A percentile compares a stretch with the other conserved stretches of the same genome.
phyloP scores from a whole-genome alignment of 2,329 filamentous ascomycete genomes.

The Microdochium trichocladiopsis region DNA sequence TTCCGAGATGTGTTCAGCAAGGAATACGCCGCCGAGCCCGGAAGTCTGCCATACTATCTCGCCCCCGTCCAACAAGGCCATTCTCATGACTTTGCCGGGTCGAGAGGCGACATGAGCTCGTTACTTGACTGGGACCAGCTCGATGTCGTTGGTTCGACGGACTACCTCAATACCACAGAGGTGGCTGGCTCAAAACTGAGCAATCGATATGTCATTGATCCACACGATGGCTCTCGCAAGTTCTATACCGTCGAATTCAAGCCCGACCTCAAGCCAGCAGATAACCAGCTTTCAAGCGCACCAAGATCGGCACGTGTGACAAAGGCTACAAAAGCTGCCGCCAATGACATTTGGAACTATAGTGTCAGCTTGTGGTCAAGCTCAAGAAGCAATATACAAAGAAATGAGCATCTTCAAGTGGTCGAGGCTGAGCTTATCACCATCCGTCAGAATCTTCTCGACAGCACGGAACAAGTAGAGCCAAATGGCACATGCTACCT shows the following conservation, averaged over 20 bases:
- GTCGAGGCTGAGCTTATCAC: constrained; percentile 67
- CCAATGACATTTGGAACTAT: constrained; percentile 70
- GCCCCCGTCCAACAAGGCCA: constrained; percentile 44
- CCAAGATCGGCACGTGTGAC: constrained; percentile 37
- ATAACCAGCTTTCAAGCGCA: constrained; percentile 54
- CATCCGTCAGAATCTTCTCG: constrained; percentile 77
- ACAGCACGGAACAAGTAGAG: constrained; percentile 52
- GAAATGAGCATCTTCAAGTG: constrained; percentile 71
- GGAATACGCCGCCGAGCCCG: constrained; percentile 55
- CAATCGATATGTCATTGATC: constrained; percentile 49
- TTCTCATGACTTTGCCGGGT: constrained; percentile 11
- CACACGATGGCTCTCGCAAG: constrained; percentile 56
- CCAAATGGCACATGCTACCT: constrained; percentile 53
- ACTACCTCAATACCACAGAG: no score
- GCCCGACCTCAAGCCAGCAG: constrained; percentile 51
- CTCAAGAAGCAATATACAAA: constrained; percentile 40
- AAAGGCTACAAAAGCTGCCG: constrained; percentile 26
- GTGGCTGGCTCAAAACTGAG: neutral
- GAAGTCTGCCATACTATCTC: constrained; percentile 76
- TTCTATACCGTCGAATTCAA: constrained; percentile 48
- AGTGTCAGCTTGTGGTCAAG: constrained; percentile 69
- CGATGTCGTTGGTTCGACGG: neutral
- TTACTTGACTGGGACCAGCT: constrained; percentile 60
- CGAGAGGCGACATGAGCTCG: constrained; percentile 9
- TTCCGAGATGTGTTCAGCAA: constrained; percentile 91